Percentiles rank a stretch among this genome's conserved stretches.
Conservation (phyloP, 2,329 filamentous ascomycete species). For the Orbilia blumenaviensis region DNA sequence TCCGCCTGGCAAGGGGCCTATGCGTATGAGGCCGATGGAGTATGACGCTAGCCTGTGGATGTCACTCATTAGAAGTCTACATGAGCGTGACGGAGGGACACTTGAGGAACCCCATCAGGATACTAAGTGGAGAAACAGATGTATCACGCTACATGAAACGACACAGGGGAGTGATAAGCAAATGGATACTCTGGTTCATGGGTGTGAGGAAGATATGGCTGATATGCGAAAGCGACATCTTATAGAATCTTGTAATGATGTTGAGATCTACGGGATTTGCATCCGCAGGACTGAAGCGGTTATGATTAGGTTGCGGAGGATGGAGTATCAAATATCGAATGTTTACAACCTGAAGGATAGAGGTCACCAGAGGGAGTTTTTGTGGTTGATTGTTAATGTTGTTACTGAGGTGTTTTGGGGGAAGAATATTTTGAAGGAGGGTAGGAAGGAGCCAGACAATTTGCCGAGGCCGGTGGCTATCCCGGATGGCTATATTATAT, state of each 20-base stretch:
- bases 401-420: conserved; percentile 5
- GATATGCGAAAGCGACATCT: background rate
- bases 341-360: background rate
- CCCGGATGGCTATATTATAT: no score
- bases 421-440: background rate
- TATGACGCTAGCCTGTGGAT: background rate
- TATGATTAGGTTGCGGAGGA: background rate
- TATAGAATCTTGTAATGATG: background rate
- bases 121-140: background rate
- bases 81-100: background rate
- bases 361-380: conserved; percentile 24
- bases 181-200: background rate
- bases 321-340: background rate
- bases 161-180: background rate
- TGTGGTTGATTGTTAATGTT: conserved; percentile 31
- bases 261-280: conserved; percentile 2
- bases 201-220: background rate
- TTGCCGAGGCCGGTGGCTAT: no score
- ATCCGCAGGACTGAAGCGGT: background rate
- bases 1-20: background rate
- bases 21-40: background rate
- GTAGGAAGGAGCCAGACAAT: background rate
- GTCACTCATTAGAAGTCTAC: background rate
- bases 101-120: background rate
- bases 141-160: background rate